Conservation (phyloP, 192 early-diverging fungal genomes). For the Backusella circina region DNA sequence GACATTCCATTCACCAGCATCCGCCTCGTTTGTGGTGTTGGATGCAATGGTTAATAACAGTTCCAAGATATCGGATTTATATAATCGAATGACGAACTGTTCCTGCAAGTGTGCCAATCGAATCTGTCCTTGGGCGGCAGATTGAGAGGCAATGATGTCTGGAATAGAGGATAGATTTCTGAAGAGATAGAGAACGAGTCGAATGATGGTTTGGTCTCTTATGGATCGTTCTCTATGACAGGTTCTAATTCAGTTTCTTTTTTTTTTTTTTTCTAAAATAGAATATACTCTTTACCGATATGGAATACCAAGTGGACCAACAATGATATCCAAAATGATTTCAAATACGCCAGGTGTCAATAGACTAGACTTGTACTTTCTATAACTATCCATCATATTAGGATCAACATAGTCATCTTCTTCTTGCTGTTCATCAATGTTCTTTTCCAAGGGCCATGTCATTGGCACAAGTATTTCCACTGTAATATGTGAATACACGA, state of each 20-base stretch:
- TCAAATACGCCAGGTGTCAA: constrained; percentile 47
- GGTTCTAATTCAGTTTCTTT: neutral
- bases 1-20: constrained; percentile 61
- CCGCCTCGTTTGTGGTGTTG: constrained; percentile 46
- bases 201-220: constrained; percentile 57
- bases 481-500: too few relatives aligned
- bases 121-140: constrained; percentile 51
- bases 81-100: constrained; percentile 29
- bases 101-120: constrained; percentile 61
- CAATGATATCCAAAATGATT: constrained; percentile 46
- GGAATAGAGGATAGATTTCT: constrained; percentile 81
- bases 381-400: constrained; percentile 49
- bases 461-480: constrained; percentile 86
- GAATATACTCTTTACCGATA: constrained; percentile 30
- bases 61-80: constrained; percentile 59
- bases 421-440: constrained; percentile 45
- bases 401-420: constrained; percentile 32
- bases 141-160: constrained; percentile 58
- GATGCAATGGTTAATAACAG: constrained; percentile 74
- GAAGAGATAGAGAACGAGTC: constrained; percentile 70
- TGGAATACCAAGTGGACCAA: constrained; percentile 48
- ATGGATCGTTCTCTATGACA: constrained; percentile 48
- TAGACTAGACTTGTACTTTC: constrained; percentile 75
- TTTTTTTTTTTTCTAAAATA: too few relatives aligned
- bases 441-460: constrained; percentile 78